Evolutionary conservation across 2,329 filamentous ascomycete genomes (phyloP).

Genomic region (Claviceps arundinis): DNA sequence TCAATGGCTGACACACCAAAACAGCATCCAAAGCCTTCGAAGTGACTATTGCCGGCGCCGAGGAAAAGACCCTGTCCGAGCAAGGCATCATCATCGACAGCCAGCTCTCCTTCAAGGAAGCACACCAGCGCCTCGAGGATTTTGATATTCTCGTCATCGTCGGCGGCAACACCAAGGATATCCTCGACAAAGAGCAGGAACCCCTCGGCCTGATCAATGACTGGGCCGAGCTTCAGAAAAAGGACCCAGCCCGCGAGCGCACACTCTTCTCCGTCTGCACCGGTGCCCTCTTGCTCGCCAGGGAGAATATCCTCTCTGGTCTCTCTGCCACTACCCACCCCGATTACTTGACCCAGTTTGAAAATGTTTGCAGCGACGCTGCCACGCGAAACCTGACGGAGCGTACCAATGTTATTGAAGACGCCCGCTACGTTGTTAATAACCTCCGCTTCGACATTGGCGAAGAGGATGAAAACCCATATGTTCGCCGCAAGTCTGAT

Average conservation of each 20-base stretch:
- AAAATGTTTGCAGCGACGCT: slow-evolving; percentile 66
- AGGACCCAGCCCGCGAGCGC: slow-evolving; percentile 65
- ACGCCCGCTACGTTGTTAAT: slow-evolving; percentile 76
- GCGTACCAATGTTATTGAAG: slow-evolving; percentile 72
- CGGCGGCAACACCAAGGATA: slow-evolving; percentile 51
- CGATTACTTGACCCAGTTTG: slow-evolving; percentile 66
- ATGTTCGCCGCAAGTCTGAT: slow-evolving; percentile 64
- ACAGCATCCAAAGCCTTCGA: slow-evolving; percentile 45
- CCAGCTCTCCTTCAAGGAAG: slow-evolving; percentile 68
- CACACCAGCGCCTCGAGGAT: slow-evolving; percentile 57
- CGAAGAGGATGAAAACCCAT: slow-evolving; percentile 71
- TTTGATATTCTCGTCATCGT: slow-evolving; percentile 71
- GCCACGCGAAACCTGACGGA: slow-evolving; percentile 57
- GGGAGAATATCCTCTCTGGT: slow-evolving; percentile 64
- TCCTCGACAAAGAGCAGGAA: slow-evolving; percentile 55
- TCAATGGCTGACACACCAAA: not conserved
- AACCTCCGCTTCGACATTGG: slow-evolving; percentile 78
- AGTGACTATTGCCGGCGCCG: slow-evolving; percentile 39
- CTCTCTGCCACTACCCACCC: slow-evolving; percentile 73
- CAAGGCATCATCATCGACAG: slow-evolving; percentile 59
- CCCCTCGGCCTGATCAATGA: slow-evolving; percentile 60
- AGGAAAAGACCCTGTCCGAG: slow-evolving; percentile 40
- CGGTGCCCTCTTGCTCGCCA: slow-evolving; percentile 62
- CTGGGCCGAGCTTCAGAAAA: slow-evolving; percentile 68
- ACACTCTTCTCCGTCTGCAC: slow-evolving; percentile 72